phyloP scores from a whole-genome alignment of 2,329 filamentous ascomycete genomes.

The Macroventuria anomochaeta region DNA sequence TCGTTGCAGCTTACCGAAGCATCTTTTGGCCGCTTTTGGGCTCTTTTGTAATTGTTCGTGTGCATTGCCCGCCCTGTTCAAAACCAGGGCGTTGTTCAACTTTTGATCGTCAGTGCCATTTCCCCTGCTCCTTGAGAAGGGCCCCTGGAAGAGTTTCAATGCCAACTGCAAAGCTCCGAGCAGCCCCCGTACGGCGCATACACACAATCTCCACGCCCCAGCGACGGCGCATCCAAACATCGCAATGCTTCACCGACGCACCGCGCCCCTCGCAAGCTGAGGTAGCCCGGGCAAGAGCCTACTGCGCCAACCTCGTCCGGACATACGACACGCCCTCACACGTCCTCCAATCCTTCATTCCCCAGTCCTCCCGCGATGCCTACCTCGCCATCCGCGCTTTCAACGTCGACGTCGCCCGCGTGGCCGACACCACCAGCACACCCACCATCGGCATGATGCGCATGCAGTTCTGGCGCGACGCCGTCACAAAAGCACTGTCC shows the following conservation, averaged over 20 bases:
- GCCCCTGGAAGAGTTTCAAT: too few species aligned
- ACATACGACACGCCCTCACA: conserved; percentile 90
- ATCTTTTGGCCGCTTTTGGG: too few species aligned
- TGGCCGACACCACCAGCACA: conserved; percentile 88
- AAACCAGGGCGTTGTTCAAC: too few species aligned
- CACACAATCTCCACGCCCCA: conserved; percentile 6
- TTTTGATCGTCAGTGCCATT: too few species aligned
- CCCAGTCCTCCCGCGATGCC: conserved; percentile 73
- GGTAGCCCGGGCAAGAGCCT: conserved; percentile 61
- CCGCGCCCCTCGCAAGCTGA: conserved; percentile 52
- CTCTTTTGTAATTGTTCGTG: background rate
- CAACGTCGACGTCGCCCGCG: conserved; percentile 88
- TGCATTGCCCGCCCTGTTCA: too few species aligned
- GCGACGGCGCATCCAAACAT: conserved; percentile 32
- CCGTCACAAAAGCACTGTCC: conserved; percentile 77
- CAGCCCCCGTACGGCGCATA: conserved; percentile 28
- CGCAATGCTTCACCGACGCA: conserved; percentile 29
- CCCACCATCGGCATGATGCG: conserved; percentile 87
- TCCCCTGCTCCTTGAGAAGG: too few species aligned
- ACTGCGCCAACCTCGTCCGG: conserved; percentile 70
- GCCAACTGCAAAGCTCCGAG: conserved; percentile 29
- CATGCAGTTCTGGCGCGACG: conserved; percentile 94
- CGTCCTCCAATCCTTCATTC: conserved; percentile 84
- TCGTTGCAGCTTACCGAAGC: conserved; percentile 20
- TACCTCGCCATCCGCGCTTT: conserved; percentile 91